These are phyloP conservation scores for Priceomyces castillae DNA, from an alignment of 805 yeast genomes.

Conservation along the genomic window DNA sequence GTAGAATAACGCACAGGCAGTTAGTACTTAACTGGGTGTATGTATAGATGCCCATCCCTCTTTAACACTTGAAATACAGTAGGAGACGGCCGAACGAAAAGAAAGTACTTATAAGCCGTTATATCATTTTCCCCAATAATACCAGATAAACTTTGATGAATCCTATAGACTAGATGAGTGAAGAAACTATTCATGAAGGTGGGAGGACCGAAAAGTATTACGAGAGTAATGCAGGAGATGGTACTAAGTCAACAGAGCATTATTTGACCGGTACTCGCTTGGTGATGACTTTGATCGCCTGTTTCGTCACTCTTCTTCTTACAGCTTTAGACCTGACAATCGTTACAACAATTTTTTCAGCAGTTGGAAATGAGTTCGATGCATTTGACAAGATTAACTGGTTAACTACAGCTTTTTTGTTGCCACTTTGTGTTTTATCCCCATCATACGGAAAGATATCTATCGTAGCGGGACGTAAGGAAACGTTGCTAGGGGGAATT, in stretches of 20 bases:
- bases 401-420: conserved; percentile 54
- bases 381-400: conserved; percentile 55
- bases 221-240: conserved; percentile 44
- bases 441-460: conserved; percentile 59
- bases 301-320: conserved; percentile 31
- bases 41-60: no score
- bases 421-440: conserved; percentile 52
- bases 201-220: conserved; percentile 16
- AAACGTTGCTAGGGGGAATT: conserved; percentile 46
- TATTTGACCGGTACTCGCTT: conserved; percentile 27
- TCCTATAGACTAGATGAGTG: conserved; percentile 4
- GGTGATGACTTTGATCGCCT: conserved; percentile 22
- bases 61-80: no score
- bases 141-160: no score
- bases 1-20: no score
- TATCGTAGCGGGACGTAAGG: conserved; percentile 56
- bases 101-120: no score
- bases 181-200: neutral
- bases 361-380: conserved; percentile 48
- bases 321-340: conserved; percentile 60
- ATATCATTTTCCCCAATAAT: no score
- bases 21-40: no score
- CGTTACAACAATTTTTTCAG: conserved; percentile 48
- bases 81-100: no score
- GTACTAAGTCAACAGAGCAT: conserved; percentile 36